Evolutionary conservation across 371 early-diverging fungal species (phyloP).

Genomic region (Umbelopsis sp.): DNA sequence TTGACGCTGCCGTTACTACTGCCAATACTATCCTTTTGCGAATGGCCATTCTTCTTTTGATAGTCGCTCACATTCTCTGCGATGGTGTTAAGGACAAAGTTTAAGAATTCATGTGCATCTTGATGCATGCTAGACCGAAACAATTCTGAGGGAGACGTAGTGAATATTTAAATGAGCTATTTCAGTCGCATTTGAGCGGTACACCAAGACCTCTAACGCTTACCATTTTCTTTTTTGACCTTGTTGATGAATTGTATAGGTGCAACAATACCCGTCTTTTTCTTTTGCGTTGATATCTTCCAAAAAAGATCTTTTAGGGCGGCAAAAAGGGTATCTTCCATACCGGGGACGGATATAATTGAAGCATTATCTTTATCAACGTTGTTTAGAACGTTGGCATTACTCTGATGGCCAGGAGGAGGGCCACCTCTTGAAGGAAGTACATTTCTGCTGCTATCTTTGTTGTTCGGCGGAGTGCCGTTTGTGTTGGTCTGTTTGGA

Average conservation of each 20-base stretch:
- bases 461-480: slow-evolving; percentile 1
- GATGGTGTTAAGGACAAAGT: slow-evolving; percentile 90
- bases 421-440: slow-evolving; percentile 19
- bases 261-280: slow-evolving; percentile 84
- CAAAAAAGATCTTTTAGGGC: slow-evolving; percentile 88
- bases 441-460: slow-evolving; percentile 4
- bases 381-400: background rate
- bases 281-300: slow-evolving; percentile 81
- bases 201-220: slow-evolving; percentile 2
- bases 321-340: slow-evolving; percentile 83
- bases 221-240: slow-evolving; percentile 91
- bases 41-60: slow-evolving; percentile 41
- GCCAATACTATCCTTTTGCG: slow-evolving; percentile 20
- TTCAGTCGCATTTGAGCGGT: background rate
- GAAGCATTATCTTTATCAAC: slow-evolving; percentile 9
- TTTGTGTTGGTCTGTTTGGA: slow-evolving; percentile 13
- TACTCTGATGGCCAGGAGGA: slow-evolving; percentile 3
- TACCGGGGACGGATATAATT: slow-evolving; percentile 42
- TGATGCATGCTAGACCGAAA: slow-evolving; percentile 95
- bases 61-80: slow-evolving; percentile 82
- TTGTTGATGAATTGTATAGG: slow-evolving; percentile 87
- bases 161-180: background rate
- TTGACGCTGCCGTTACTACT: slow-evolving; percentile 23
- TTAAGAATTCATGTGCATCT: slow-evolving; percentile 97
- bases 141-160: slow-evolving; percentile 59